Base-by-base conservation (phyloP, 495 filamentous ascomycete genomes). In the Annulohypoxylon maeteangense region DNA sequence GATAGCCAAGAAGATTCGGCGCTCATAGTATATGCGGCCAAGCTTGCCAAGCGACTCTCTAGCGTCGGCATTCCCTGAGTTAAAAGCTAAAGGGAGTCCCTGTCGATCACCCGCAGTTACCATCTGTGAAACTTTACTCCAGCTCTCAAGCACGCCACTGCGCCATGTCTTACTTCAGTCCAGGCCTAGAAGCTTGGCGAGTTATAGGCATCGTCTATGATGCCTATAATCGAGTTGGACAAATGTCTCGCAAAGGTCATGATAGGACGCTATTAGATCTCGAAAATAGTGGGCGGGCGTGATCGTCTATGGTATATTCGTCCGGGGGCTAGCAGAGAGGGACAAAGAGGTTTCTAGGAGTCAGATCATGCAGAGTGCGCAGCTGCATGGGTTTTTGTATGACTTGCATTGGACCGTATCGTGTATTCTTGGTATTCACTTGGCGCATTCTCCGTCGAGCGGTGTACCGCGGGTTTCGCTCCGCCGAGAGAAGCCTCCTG, bases 41-140 rank as follows among this genome's bases (percentile, higher is more conserved):
- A 68, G 70, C 18, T 65, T 44, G 65, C 70, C 60, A 65, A 68
- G 59, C 54, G 16, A 18, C 10, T n/a, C 6, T 64, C 63, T 67
- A 67, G 51, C 47, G 59, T 58, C 65, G 70, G 70, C 48, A 72
- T 54, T 72, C 45, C 31, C 29, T 57, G 34, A 61, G 64, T 23
- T 50, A 34, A 29, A 64, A 32, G 32, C 60, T 65, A 65, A 42
- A 62, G 54, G 54, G 54, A 36, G 70, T 53, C 65, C 65, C 65
- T 68, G 70, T 72, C 70, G 70, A 72, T 72, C 70, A 72, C 65
- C 70, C 70, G 70, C 40, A 45, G 20, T 25, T 56, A 40, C n/a
- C 38, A 53, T 56, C 60, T 57, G 60, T 65, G 60, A 72, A 42
- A 68, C 70, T 29, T 50, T 5, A 29, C 51, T 25, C 20, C 57